Base-by-base conservation (phyloP, 2,329 filamentous ascomycete species). In the Alternaria panax region DNA sequence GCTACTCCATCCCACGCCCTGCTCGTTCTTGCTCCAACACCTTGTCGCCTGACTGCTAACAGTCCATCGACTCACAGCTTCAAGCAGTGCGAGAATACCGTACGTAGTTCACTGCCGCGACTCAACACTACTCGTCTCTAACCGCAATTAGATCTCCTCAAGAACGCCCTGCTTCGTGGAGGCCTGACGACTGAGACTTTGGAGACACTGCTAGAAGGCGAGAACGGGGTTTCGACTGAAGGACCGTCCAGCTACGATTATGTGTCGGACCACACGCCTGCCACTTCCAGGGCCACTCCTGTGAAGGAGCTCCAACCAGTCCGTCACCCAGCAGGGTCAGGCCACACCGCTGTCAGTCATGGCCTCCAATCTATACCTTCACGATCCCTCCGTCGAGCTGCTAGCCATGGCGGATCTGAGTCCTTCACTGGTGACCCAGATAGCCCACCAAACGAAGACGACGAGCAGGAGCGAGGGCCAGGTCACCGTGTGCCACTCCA, bases 11-110 rank as follows among this genome's bases (percentile, higher is more conserved):
- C 27, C n/a, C n/a, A 27, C 16, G n/a, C 38, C 4, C 3, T 16
- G 40, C 16, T 30, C 7, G 4, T n/a, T 41, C 18, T 20, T 34
- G 30, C 12, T 7, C 14, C n/a, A 18, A 24, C 5, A 7, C 18
- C 2, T 52, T 24, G 5, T 12, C 22, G 53, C 8, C 12, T 51
- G 27, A 34, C 6, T 20, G 43, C 50, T 63, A 34, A 65, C 53
- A 27, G 43, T 32, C 1, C 40, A 18, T 57, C 12, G 14, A 27
- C 57, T 53, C 8, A 36, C 51, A 82, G 80, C 71, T 78, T 25
- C 79, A 76, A 54, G 62, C 63, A 27, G 80, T 82, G 50, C 80
- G 79, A 59, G 83, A 88, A 74, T 89, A 87, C 70, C 80, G 87
- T 89, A 82, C 64, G 80, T 50, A 46, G 45, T 43, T 2, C 8